These are phyloP conservation scores for Taphrina communis DNA, from an alignment of 1,139 yeast genomes.

Conservation along the genomic window DNA sequence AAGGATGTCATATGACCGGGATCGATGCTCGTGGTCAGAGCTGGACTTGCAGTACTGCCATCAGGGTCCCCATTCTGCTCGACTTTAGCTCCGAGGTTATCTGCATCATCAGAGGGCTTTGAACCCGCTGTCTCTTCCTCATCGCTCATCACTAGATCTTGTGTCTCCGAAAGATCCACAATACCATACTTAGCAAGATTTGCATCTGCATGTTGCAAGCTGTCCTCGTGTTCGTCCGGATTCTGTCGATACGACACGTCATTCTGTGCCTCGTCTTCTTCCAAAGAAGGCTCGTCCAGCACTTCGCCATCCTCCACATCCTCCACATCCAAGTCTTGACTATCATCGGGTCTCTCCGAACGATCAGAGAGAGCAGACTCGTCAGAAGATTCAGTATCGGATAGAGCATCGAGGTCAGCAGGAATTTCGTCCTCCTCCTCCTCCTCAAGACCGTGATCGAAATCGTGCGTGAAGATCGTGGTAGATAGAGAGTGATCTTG, in stretches of 20 bases:
- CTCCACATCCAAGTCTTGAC: neutral
- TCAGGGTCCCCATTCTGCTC: too few relatives aligned
- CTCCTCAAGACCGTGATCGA: neutral
- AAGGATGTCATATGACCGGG: too few relatives aligned
- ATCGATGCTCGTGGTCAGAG: too few relatives aligned
- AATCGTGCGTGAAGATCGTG: neutral
- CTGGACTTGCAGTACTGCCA: too few relatives aligned
- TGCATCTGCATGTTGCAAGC: neutral
- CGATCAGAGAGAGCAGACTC: neutral
- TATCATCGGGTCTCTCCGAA: neutral
- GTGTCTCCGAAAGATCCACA: neutral
- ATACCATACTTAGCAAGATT: neutral
- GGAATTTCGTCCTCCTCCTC: slow-evolving; percentile 29
- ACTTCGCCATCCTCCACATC: slow-evolving; percentile 5
- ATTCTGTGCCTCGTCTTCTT: neutral
- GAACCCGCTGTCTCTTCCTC: neutral
- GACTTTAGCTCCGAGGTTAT: neutral
- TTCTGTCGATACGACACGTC: neutral
- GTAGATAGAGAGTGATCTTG: neutral
- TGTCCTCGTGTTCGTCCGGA: neutral
- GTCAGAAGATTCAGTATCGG: slow-evolving; percentile 9
- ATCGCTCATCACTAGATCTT: neutral
- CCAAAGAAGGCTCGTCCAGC: slow-evolving; percentile 1
- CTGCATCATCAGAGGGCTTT: neutral
- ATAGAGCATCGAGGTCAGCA: slow-evolving; percentile 30